Base-by-base conservation (phyloP, 768 basidiomycete species). In the Pseudohyphozyma bogoriensis region DNA sequence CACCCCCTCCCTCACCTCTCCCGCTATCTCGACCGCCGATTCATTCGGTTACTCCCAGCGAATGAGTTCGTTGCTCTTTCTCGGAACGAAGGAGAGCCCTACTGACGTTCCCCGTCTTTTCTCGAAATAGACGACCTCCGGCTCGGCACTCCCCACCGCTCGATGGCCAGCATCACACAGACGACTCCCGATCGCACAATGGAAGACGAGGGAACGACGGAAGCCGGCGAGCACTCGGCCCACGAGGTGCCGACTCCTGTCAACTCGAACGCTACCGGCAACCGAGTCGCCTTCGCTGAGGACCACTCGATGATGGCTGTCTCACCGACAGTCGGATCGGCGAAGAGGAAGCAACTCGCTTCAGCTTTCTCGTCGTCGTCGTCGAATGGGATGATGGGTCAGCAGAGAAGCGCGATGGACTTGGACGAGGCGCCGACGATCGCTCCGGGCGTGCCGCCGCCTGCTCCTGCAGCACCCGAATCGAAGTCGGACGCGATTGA, bases 21-120 rank as follows among this genome's bases (percentile, higher is more conserved):
- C 39, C 33, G 51, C 36, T 7, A 32, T 47, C 29, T 56, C 55
- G 15, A 51, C 50, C 18, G 42, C 29, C 47, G 62, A 63, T 28
- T 55, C 56, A 22, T n/a, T 60, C 1, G 37, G 55, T 42, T 58
- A 62, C 26, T 66, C 65, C 31, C 65, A 66, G 31, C 55, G 55
- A 4, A 51, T 67, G 39, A 55, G 59, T 63, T 22, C 33, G 59
- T 37, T 15, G 32, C 8, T 6, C 29, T 8, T 24, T 20, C 9
- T 7, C 12, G 24, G 16, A 24, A 1, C 36, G 18, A 12, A 32
- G 26, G 5, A n/a, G 26, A 28, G 7, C 22, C 4, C 5, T 24
- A 18, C 40, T 26, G 4, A 37, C n/a, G n/a, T n/a, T n/a, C 16
- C 37, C 37, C 12, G 28, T n/a, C 2, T 16, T 39, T 42, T 58